These are phyloP conservation scores for Penicillium sp. DNA, from an alignment of 2,329 filamentous ascomycete species.

Conservation along the genomic window DNA sequence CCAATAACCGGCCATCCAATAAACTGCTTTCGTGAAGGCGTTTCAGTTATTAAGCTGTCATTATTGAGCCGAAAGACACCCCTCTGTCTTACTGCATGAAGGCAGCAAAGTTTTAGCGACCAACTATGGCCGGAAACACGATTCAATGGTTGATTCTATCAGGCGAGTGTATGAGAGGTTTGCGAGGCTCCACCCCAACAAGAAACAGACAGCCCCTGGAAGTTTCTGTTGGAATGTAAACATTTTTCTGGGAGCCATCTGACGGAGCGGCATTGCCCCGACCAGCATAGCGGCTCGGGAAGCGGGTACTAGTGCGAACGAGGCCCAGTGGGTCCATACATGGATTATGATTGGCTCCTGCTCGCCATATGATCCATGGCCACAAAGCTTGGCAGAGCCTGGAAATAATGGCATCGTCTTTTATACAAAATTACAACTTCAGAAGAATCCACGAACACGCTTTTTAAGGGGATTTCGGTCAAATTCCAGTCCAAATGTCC, in stretches of 20 bases:
- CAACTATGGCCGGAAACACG: too few relatives aligned
- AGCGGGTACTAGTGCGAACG: constrained; percentile 2
- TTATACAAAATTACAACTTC: constrained; percentile 13
- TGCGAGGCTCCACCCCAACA: background rate
- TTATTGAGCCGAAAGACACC: too few relatives aligned
- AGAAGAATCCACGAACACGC: background rate
- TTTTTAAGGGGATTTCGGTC: background rate
- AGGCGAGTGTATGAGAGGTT: background rate
- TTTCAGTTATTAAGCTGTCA: too few relatives aligned
- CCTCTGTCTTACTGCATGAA: too few relatives aligned
- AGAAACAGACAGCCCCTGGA: background rate
- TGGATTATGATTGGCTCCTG: background rate
- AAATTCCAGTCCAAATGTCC: background rate
- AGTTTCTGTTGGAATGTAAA: background rate
- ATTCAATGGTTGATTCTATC: too few relatives aligned
- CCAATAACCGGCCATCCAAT: too few relatives aligned
- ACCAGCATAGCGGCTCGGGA: background rate
- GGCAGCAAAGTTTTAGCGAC: too few relatives aligned
- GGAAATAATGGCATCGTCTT: constrained; percentile 11
- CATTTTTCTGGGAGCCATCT: background rate
- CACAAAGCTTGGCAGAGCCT: constrained; percentile 15
- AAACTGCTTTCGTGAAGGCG: too few relatives aligned
- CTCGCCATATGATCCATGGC: background rate
- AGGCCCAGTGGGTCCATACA: background rate
- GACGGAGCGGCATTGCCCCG: background rate